Percentiles rank a stretch among this genome's conserved stretches.
These are phyloP conservation scores for Oryza coarctata DNA, from an alignment of 176 grass and related monocot genomes.

Conservation along the genomic window DNA sequence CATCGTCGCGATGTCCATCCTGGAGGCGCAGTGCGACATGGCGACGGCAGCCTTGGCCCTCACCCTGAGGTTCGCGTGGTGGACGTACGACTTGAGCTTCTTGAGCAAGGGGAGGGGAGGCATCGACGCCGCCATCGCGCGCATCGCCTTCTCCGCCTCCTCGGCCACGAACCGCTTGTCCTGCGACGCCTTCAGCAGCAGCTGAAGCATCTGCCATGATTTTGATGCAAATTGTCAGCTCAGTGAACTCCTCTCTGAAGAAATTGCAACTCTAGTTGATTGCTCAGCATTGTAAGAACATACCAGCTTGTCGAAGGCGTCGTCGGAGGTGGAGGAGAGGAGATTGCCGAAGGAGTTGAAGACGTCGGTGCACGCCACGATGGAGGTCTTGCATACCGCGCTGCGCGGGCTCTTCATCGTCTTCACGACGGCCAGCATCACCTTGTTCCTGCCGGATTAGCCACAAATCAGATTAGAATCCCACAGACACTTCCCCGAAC, in stretches of 20 bases:
- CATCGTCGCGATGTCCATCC: conserved; percentile 57
- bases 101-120: conserved; percentile 65
- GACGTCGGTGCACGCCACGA: conserved; percentile 83
- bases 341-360: conserved; percentile 55
- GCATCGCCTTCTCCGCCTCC: conserved; percentile 88
- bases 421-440: conserved; percentile 63
- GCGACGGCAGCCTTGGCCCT: conserved; percentile 90
- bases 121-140: conserved; percentile 72
- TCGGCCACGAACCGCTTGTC: conserved; percentile 95
- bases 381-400: conserved; percentile 82
- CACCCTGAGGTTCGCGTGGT: conserved; percentile 87
- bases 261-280: neutral
- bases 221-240: neutral
- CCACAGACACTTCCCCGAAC: neutral
- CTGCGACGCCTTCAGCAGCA: conserved; percentile 95
- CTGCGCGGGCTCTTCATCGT: conserved; percentile 96
- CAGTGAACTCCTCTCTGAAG: neutral
- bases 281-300: neutral
- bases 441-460: conserved; percentile 56
- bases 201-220: conserved; percentile 67
- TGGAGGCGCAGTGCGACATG: conserved; percentile 69
- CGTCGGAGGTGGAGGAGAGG: conserved; percentile 47
- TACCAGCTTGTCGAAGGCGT: conserved; percentile 84
- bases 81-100: conserved; percentile 77
- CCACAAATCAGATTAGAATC: neutral